Percentiles rank a stretch among this genome's conserved stretches.
phyloP scores from a whole-genome alignment of 2,329 filamentous ascomycete species.

The Sporothrix dimorphospora region DNA sequence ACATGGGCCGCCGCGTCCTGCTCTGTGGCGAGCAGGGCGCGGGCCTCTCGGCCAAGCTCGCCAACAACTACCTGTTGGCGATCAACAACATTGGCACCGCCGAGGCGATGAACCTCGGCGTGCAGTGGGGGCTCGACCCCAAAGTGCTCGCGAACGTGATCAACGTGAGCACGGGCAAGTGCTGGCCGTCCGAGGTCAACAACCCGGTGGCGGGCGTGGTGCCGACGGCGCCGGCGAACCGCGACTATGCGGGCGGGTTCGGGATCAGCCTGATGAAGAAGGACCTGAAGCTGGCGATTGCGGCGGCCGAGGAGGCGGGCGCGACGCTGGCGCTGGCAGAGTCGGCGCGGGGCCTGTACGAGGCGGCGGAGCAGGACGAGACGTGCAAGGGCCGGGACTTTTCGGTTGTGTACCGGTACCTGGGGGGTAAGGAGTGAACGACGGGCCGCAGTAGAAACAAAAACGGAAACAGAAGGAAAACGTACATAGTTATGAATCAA shows the following conservation, averaged over 20 bases:
- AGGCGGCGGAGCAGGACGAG: constrained; percentile 63
- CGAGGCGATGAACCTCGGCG: constrained; percentile 68
- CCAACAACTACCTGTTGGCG: constrained; percentile 95
- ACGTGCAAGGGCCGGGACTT: constrained; percentile 73
- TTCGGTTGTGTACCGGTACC: constrained; percentile 76
- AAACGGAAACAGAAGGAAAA: not conserved
- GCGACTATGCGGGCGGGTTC: constrained; percentile 79
- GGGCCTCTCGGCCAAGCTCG: constrained; percentile 88
- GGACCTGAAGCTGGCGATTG: constrained; percentile 72
- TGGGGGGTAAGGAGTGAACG: constrained; percentile 57
- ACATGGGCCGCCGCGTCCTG: constrained; percentile 85
- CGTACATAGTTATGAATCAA: not conserved
- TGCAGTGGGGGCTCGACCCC: constrained; percentile 62
- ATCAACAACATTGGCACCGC: constrained; percentile 82
- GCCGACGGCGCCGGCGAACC: constrained; percentile 71
- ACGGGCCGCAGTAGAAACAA: not conserved
- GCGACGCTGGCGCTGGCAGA: constrained; percentile 68
- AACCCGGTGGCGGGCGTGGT: constrained; percentile 90
- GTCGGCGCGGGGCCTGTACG: constrained; percentile 68
- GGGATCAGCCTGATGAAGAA: constrained; percentile 80
- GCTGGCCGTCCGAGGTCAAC: constrained; percentile 95
- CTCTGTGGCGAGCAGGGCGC: constrained; percentile 85
- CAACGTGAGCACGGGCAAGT: constrained; percentile 90
- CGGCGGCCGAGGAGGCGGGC: constrained; percentile 69
- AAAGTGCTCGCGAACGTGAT: constrained; percentile 78